Conservation (phyloP, 345 rosid genomes). For the Eucalyptus tenuipes region DNA sequence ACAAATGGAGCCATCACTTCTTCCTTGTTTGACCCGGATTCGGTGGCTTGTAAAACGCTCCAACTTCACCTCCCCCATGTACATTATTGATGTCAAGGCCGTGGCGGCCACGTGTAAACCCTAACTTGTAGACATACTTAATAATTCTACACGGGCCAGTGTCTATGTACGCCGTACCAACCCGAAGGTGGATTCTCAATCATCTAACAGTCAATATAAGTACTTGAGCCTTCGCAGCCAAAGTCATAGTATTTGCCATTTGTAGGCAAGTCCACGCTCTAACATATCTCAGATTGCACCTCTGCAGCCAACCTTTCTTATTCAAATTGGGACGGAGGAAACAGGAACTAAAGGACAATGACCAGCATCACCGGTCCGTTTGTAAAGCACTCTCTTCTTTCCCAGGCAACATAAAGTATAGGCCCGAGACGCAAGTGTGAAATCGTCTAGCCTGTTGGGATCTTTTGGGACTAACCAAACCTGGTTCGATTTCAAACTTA, state of each 20-base stretch:
- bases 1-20: neutral
- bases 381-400: neutral
- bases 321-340: neutral
- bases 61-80: neutral
- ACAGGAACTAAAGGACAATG: neutral
- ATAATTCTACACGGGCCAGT: neutral
- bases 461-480: neutral
- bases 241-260: neutral
- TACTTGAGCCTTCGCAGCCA: neutral
- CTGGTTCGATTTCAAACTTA: neutral
- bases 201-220: neutral
- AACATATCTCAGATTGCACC: neutral
- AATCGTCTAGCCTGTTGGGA: neutral
- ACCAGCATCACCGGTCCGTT: neutral
- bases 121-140: neutral
- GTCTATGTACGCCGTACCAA: neutral
- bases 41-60: constrained; percentile 4
- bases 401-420: neutral
- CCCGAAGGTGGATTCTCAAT: neutral
- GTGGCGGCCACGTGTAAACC: neutral
- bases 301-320: neutral
- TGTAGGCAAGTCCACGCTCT: neutral
- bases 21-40: constrained; percentile 15
- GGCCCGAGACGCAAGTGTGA: neutral
- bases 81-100: neutral